A percentile compares a stretch with the other conserved stretches of the same genome.
phyloP scores from a whole-genome alignment of 2,329 filamentous ascomycete species.

The Calonectria henricotiae region DNA sequence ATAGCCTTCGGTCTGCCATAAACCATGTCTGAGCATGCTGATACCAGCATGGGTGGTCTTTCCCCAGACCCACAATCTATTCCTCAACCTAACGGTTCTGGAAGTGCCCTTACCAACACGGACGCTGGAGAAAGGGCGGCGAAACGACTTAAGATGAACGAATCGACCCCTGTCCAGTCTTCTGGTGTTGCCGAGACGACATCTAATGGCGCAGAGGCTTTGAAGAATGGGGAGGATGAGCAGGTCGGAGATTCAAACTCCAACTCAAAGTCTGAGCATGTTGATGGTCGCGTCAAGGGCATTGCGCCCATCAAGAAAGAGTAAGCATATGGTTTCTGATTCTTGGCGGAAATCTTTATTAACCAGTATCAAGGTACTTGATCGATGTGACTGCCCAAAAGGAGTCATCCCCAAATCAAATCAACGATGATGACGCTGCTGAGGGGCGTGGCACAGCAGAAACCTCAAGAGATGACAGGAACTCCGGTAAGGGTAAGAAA shows the following conservation, averaged over 20 bases:
- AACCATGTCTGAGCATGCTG: constrained; percentile 52
- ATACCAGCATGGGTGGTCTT: constrained; percentile 47
- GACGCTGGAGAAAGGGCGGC: constrained; percentile 62
- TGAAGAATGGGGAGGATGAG: constrained; percentile 42
- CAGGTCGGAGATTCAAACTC: constrained; percentile 35
- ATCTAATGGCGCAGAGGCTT: constrained; percentile 36
- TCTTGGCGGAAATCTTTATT: constrained; percentile 12
- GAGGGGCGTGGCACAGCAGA: constrained; percentile 63
- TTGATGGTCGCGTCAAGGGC: constrained; percentile 65
- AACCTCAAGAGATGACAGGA: constrained; percentile 72
- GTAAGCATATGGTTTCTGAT: constrained; percentile 62
- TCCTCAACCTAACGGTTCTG: constrained; percentile 41
- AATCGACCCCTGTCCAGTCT: constrained; percentile 43
- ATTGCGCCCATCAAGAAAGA: constrained; percentile 82
- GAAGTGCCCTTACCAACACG: constrained; percentile 32
- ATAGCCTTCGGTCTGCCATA: neutral
- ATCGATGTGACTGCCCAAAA: constrained; percentile 56
- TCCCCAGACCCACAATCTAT: constrained; percentile 41
- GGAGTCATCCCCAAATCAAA: constrained; percentile 45
- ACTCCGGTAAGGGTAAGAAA: constrained; percentile 58
- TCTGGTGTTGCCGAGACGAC: constrained; percentile 44
- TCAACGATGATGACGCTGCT: constrained; percentile 67
- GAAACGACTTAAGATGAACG: constrained; percentile 74
- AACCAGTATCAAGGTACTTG: constrained; percentile 60
- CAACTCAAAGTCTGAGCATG: constrained; percentile 41